Evolutionary conservation across 345 rosid species (phyloP).

Genomic region (Corchorus capsularis): DNA sequence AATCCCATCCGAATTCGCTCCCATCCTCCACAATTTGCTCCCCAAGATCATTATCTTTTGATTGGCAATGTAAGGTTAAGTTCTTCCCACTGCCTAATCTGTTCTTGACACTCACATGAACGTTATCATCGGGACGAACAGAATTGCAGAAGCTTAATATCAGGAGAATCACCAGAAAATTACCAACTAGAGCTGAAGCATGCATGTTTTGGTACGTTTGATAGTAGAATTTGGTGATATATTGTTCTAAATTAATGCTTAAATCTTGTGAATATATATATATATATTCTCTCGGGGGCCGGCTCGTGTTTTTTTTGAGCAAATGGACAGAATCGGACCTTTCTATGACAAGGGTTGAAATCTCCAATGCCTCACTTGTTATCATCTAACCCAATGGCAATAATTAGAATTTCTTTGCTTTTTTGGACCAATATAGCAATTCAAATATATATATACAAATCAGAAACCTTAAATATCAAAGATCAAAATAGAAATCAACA

Average conservation of each 20-base stretch:
- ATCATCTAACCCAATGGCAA: too few species aligned
- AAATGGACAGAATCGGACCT: background rate
- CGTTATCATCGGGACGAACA: constrained; percentile 23
- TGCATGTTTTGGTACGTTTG: background rate
- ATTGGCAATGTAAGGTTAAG: constrained; percentile 58
- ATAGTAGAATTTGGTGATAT: background rate
- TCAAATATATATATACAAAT: too few species aligned
- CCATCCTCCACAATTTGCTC: constrained; percentile 43
- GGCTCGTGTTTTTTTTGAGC: background rate
- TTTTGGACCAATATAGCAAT: too few species aligned
- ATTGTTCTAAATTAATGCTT: background rate
- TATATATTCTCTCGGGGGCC: too few species aligned
- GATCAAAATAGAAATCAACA: too few species aligned
- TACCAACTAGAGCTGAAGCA: background rate
- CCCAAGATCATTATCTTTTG: constrained; percentile 58
- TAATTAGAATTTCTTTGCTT: too few species aligned
- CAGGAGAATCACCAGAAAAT: constrained; percentile 9
- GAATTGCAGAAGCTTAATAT: constrained; percentile 21
- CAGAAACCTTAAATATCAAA: too few species aligned
- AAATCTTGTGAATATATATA: too few species aligned
- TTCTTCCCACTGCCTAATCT: constrained; percentile 43
- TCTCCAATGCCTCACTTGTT: constrained; percentile 1
- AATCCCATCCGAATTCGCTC: constrained; percentile 53
- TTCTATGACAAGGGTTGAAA: background rate
- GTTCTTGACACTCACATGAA: constrained; percentile 46